Base-by-base conservation (phyloP, 75 land plant species). In the Pseudotsuga menziesii region DNA sequence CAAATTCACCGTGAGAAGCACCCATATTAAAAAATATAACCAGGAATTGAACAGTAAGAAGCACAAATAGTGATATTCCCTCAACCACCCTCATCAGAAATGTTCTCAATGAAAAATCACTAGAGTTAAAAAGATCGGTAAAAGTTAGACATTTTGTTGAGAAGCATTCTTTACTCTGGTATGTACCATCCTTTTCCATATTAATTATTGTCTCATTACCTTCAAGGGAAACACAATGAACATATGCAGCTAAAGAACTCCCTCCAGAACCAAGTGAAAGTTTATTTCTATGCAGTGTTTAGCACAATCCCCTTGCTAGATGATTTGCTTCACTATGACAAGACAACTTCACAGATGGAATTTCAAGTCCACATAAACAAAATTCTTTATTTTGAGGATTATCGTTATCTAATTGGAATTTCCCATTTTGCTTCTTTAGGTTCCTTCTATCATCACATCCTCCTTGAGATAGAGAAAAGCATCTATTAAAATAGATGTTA, bases 1-100 rank as follows among this genome's bases (percentile, higher is more conserved):
- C 78, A 75, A 79, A 79, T 57, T 79, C 80, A 48, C 76, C 74
- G 20, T 56, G 61, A 36, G 39, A 26, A 41, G 61, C 57, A 41
- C 80, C 80, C 35, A 79, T 58, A 59, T 78, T 84, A 64, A 83
- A 84, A 52, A 84, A 84, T 52, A 84, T 82, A 67, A 84, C 64
- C 85, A 84, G 54, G 5, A 84, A 84, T 44, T 82, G 66, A 44
- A 78, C 61, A 25, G 70, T 84, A 27, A 84, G 85, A 27, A 84
- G 76, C 39, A 84, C 78, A 60, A 84, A 84, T 41, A 84, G 72
- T 48, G 60, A 80, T 27, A 78, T 67, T 78, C 84, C 83, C 78
- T 84, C 86, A 20, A 58, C 78, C 54, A 73, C 59, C 58, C 83
- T 82, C 19, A 84, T 56, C 22, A 84, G 58, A 67, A 73, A 82